Percentiles rank a stretch among this genome's conserved stretches.
phyloP scores from a whole-genome alignment of 75 land plant genomes.

The Picea sitchensis region DNA sequence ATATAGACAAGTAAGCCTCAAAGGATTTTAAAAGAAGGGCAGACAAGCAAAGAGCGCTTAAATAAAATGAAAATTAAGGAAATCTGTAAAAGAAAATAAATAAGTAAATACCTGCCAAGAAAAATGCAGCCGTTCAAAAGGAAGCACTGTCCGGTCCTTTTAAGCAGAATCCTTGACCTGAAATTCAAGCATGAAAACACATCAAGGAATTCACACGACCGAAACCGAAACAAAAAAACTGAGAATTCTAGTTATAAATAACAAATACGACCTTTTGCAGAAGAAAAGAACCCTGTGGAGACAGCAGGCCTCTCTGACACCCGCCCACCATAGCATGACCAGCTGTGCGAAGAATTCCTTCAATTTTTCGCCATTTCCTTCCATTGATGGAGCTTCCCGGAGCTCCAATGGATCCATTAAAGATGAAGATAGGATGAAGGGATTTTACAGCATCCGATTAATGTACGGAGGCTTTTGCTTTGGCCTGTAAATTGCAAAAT shows the following conservation, averaged over 20 bases:
- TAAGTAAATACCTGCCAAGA: conserved; percentile 71
- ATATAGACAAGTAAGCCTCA: no score
- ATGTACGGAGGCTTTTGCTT: no score
- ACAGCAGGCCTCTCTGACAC: conserved; percentile 83
- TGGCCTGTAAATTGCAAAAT: no score
- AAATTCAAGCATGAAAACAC: background rate
- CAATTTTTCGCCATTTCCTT: conserved; percentile 1
- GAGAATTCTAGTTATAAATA: background rate
- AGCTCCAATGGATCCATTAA: background rate
- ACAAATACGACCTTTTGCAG: conserved; percentile 42
- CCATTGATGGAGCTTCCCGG: background rate
- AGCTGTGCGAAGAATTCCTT: conserved; percentile 22
- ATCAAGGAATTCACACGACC: background rate
- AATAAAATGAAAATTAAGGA: no score
- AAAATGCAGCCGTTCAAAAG: conserved; percentile 81
- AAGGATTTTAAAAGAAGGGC: no score
- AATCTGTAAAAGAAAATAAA: background rate
- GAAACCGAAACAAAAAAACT: background rate
- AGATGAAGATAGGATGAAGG: no score
- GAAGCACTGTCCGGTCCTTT: conserved; percentile 88
- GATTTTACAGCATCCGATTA: no score
- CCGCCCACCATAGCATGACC: conserved; percentile 59
- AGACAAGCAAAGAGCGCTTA: no score
- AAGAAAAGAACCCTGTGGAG: conserved; percentile 59
- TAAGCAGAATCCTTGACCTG: conserved; percentile 66